These are phyloP conservation scores for Candida silvicultrix DNA, from an alignment of 805 yeast species.

Conservation along the genomic window DNA sequence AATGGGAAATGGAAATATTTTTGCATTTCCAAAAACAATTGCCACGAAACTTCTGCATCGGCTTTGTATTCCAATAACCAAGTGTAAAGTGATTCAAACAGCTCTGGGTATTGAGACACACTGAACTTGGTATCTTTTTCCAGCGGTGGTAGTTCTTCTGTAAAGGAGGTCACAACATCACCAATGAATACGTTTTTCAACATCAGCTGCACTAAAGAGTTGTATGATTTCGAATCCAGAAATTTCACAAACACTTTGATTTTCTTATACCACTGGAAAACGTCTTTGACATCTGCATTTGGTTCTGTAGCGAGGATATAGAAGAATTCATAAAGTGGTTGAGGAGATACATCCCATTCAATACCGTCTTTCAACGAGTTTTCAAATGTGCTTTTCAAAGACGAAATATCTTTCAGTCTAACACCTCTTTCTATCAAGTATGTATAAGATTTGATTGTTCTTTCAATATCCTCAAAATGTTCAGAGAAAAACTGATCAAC, in stretches of 20 bases:
- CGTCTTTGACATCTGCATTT: slow-evolving; percentile 19
- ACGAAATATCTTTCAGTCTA: neutral
- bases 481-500: slow-evolving; percentile 1
- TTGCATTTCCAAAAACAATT: slow-evolving; percentile 50
- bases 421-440: slow-evolving; percentile 9
- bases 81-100: slow-evolving; percentile 36
- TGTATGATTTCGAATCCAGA: slow-evolving; percentile 32
- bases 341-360: slow-evolving; percentile 32
- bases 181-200: slow-evolving; percentile 28
- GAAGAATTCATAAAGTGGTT: slow-evolving; percentile 23
- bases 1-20: slow-evolving; percentile 50
- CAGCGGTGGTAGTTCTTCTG: slow-evolving; percentile 33
- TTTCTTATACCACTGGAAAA: slow-evolving; percentile 32
- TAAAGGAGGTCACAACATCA: slow-evolving; percentile 36
- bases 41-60: slow-evolving; percentile 42
- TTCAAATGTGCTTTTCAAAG: slow-evolving; percentile 26
- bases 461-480: neutral
- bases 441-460: slow-evolving; percentile 6
- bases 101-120: slow-evolving; percentile 24
- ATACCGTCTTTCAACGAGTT: slow-evolving; percentile 31
- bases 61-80: slow-evolving; percentile 34
- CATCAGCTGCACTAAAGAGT: slow-evolving; percentile 30
- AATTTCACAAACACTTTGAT: slow-evolving; percentile 33
- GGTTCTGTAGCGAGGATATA: slow-evolving; percentile 21
- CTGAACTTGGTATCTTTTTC: slow-evolving; percentile 11